Conservation (phyloP, 1,284 basidiomycete species). For the Microstroma glucosiphilum region DNA sequence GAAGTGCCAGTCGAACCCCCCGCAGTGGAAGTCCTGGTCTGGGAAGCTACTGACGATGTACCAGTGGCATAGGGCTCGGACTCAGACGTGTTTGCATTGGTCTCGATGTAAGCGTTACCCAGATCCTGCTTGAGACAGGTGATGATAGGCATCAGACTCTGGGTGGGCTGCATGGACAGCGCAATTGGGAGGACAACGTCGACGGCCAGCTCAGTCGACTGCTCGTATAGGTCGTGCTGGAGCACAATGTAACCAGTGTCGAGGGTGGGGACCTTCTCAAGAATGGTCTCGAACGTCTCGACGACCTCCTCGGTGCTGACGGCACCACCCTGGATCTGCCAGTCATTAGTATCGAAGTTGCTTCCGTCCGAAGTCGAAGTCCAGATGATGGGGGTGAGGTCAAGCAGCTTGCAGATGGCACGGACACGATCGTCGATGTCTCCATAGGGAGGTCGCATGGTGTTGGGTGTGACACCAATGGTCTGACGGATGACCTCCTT, state of each 20-base stretch:
- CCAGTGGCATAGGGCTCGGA: conserved; percentile 2
- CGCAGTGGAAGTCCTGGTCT: neutral
- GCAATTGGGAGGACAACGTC: conserved; percentile 41
- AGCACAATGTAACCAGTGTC: conserved; percentile 87
- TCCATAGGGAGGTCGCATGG: conserved; percentile 52
- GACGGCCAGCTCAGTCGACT: conserved; percentile 44
- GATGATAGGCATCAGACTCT: conserved; percentile 57
- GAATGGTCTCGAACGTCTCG: conserved; percentile 35
- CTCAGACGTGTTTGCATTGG: conserved; percentile 33
- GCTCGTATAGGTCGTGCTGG: conserved; percentile 47
- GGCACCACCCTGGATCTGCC: conserved; percentile 38
- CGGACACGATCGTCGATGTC: conserved; percentile 51
- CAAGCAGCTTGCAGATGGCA: conserved; percentile 40
- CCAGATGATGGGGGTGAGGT: conserved; percentile 48
- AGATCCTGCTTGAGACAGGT: conserved; percentile 32
- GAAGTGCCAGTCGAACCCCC: neutral
- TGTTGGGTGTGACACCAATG: conserved; percentile 47
- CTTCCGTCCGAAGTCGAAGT: conserved; percentile 28
- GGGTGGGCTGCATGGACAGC: conserved; percentile 54
- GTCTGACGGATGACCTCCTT: conserved; percentile 67
- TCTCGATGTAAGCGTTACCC: conserved; percentile 38
- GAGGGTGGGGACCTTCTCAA: conserved; percentile 37
- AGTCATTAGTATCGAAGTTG: conserved; percentile 45
- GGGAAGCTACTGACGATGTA: neutral
- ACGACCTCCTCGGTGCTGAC: conserved; percentile 33